Evolutionary conservation across 352 stramenopile genomes (phyloP), one percentile per base, ranked within the genome.

Genomic region (Albugo laibachii): DNA sequence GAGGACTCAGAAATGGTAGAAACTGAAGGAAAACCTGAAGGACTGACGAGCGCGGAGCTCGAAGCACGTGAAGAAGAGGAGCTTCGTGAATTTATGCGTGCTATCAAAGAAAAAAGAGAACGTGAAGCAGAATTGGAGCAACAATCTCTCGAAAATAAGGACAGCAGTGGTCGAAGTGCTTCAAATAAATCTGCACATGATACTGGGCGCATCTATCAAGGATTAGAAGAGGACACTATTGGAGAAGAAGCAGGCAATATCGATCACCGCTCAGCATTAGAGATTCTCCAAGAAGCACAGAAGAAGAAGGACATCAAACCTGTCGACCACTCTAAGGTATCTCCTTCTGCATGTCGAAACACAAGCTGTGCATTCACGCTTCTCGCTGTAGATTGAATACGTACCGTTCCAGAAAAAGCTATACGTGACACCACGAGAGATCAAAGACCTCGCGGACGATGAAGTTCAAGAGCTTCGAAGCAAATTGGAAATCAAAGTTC

Each of bases 371-470:
- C 14, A 1, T 47, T 4, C 34, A 16, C 10, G 12, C n/a, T 27
- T 27, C 13, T 41, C 20, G 16, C 14, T 56, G 5, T 16, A 82
- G 54, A 83, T 98, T 16, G 85, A 97, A 31, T 99, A 99, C 55
- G 62, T 98, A 13, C 54, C 78, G 10, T 95, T 99, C 55, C 82
- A 95, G 42, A 99, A 99, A 72, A 98, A 98, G 57, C 93, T 99
- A 34, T 99, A 98, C 56, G 86, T 98, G 13, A 80, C 97, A 14
- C 95, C 95, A 13, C 83, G 86, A 40, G 80, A 91, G 36, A 80
- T 99, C 48, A 88, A 88, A 31, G 62, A 70, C 19, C 62, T 98
- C 41, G 79, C 77, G 0, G 71, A 87, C 5, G 77, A 95, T 35
- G 70, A 97, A 47, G 66, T 92, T 4, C 70, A 78, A 38, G 53